These are phyloP conservation scores for Silene conica DNA, from an alignment of 148 eudicot species.

Conservation along the genomic window DNA sequence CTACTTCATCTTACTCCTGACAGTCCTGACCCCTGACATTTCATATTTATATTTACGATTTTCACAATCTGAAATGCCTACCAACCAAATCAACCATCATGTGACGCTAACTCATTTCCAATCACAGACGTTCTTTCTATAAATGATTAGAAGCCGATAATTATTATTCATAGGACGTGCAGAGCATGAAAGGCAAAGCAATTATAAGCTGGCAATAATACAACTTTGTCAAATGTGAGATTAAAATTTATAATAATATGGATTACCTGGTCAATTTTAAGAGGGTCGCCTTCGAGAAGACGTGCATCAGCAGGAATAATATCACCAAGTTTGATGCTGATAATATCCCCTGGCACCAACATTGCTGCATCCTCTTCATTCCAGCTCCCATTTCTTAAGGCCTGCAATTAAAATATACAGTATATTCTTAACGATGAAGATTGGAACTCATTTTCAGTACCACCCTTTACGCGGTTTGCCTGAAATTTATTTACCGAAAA, in stretches of 20 bases:
- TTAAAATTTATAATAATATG: not conserved
- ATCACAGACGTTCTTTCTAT: not conserved
- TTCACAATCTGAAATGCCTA: not conserved
- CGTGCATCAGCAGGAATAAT: conserved; percentile 84
- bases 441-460: too few species aligned
- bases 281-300: conserved; percentile 73
- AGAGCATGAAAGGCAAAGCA: not conserved
- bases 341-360: conserved; percentile 73
- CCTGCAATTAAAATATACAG: conserved; percentile 30
- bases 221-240: not conserved
- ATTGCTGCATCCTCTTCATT: conserved; percentile 55
- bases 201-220: not conserved
- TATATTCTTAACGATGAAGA: too few species aligned
- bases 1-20: too few species aligned
- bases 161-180: not conserved
- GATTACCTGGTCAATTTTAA: conserved; percentile 70
- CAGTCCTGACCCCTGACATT: too few species aligned
- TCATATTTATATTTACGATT: too few species aligned
- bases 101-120: not conserved
- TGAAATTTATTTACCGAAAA: too few species aligned
- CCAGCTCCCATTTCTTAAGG: conserved; percentile 62
- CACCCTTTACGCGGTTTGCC: too few species aligned
- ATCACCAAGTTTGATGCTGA: conserved; percentile 71
- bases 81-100: not conserved
- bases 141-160: too few species aligned